These are phyloP conservation scores for Russula sp. DNA, from an alignment of 768 basidiomycete genomes.

Conservation along the genomic window DNA sequence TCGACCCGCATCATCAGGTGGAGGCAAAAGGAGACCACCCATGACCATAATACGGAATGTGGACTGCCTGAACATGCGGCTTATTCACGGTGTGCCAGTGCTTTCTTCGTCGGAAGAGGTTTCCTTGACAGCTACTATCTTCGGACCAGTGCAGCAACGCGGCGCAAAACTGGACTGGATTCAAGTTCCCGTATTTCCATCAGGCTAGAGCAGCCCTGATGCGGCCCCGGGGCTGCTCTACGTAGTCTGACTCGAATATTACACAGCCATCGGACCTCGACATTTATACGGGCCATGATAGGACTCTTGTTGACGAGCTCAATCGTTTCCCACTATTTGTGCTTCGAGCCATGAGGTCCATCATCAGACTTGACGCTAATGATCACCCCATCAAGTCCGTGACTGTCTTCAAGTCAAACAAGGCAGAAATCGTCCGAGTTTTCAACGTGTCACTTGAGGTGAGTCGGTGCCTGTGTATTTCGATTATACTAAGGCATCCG, in stretches of 20 bases:
- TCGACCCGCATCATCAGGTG: no score
- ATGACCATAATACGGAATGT: no score
- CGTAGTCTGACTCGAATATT: background rate
- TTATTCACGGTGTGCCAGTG: no score
- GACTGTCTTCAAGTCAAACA: slow-evolving; percentile 50
- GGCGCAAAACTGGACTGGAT: no score
- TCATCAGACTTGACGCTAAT: slow-evolving; percentile 22
- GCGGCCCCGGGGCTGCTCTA: background rate
- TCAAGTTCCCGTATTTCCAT: no score
- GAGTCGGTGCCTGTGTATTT: slow-evolving; percentile 12
- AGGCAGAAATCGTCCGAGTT: slow-evolving; percentile 50
- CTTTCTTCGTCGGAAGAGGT: no score
- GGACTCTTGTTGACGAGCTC: background rate
- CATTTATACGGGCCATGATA: background rate
- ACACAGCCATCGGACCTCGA: background rate
- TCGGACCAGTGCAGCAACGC: no score
- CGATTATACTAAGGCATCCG: background rate
- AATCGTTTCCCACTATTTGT: background rate
- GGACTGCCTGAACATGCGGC: no score
- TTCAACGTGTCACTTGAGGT: slow-evolving; percentile 48
- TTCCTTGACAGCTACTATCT: no score
- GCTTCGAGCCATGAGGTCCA: slow-evolving; percentile 1
- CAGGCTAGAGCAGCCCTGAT: no score
- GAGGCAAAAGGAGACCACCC: no score
- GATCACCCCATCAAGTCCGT: slow-evolving; percentile 47